Percentiles rank a stretch among this genome's conserved stretches.
Evolutionary conservation across 1,139 yeast genomes (phyloP).

Genomic region (Yamadazyma triangularis): DNA sequence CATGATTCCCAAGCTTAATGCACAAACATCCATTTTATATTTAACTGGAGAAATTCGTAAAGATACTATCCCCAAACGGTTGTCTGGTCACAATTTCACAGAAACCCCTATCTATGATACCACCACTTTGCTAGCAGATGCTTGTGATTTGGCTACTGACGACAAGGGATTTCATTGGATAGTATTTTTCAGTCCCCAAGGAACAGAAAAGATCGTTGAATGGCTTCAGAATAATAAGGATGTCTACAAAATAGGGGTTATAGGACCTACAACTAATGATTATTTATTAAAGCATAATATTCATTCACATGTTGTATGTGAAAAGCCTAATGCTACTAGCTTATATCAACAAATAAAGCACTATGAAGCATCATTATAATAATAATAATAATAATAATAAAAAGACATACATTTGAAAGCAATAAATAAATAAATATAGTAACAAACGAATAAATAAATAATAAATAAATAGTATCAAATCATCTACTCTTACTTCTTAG

Average conservation of each 20-base stretch:
- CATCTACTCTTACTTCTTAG: slow-evolving; percentile 19
- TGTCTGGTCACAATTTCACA: slow-evolving; percentile 42
- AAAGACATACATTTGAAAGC: no score
- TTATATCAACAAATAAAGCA: slow-evolving; percentile 37
- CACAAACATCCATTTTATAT: slow-evolving; percentile 46
- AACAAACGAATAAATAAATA: no score
- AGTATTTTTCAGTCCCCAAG: slow-evolving; percentile 90
- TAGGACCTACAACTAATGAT: slow-evolving; percentile 88
- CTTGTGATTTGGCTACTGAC: slow-evolving; percentile 15
- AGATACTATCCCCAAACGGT: slow-evolving; percentile 70
- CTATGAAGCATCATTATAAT: no score
- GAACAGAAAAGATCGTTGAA: slow-evolving; percentile 53
- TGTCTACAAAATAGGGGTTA: slow-evolving; percentile 33
- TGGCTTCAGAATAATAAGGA: slow-evolving; percentile 33
- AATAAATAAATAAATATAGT: no score
- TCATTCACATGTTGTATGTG: slow-evolving; percentile 59
- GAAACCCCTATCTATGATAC: slow-evolving; percentile 76
- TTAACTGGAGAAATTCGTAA: slow-evolving; percentile 84
- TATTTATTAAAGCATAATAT: slow-evolving; percentile 52
- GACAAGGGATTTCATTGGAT: slow-evolving; percentile 47
- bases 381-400: no score
- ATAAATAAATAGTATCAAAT: slow-evolving; percentile 1
- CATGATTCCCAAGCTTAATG: slow-evolving; percentile 42
- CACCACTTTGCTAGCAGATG: slow-evolving; percentile 9
- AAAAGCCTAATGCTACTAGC: slow-evolving; percentile 66